Conservation (phyloP, 2,329 filamentous ascomycete genomes). For the Plectosphaerella plurivora region DNA sequence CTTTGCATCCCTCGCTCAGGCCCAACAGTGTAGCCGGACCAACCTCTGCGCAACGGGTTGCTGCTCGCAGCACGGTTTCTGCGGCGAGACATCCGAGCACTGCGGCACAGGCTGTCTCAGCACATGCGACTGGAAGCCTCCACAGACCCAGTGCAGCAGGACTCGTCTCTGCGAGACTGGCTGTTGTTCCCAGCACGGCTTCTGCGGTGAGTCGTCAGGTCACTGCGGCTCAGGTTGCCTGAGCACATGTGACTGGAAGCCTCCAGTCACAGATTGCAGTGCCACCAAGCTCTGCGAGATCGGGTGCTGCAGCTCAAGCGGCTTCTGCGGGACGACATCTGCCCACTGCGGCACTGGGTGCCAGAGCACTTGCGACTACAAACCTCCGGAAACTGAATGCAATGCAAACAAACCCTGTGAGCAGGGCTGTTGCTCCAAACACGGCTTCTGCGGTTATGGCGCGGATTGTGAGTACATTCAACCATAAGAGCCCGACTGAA, state of each 20-base stretch:
- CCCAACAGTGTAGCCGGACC: not conserved
- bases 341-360: conserved; percentile 1
- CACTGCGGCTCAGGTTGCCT: not conserved
- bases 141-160: not conserved
- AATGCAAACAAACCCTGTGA: conserved; percentile 24
- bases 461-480: not conserved
- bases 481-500: not conserved
- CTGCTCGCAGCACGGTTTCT: not conserved
- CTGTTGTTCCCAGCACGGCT: not conserved
- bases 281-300: conserved; percentile 5
- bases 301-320: conserved; percentile 11
- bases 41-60: not conserved
- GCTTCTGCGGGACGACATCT: conserved; percentile 17
- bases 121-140: not conserved
- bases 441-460: conserved; percentile 20
- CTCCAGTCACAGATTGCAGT: not conserved
- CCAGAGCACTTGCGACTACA: conserved; percentile 18
- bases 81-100: not conserved
- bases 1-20: not conserved
- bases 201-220: not conserved
- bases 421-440: conserved; percentile 29
- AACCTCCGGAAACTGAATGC: conserved; percentile 16
- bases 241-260: not conserved
- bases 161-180: not conserved
- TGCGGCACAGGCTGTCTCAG: not conserved